Base-by-base conservation (phyloP, 1,284 basidiomycete species). In the Cryptococcus hybrid region DNA sequence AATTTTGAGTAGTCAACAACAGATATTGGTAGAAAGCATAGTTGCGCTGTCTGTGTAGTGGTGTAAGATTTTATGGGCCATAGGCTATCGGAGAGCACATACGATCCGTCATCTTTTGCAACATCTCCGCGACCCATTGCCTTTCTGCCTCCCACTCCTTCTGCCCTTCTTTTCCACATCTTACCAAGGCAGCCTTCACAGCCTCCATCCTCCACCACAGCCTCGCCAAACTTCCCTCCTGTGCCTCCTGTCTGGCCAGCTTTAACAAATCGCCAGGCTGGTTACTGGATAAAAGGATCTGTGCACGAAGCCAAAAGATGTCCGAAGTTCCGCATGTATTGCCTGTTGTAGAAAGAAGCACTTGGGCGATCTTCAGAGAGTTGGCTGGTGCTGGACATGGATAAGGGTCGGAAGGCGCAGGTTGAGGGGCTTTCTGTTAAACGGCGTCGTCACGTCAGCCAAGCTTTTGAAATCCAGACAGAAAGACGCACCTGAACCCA, bases 11-110 rank as follows among this genome's bases (percentile, higher is more conserved):
- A 5, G 50, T 38, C 1, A 59, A 12, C 7, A 74, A 11, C 5
- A 70, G 54, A 54, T 75, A 64, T 18, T 61, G 54, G 59, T 75
- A 73, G 53, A 64, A 73, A 6, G 67, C 67, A 54, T 74, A 76
- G 60, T 76, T 76, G 44, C 66, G 53, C 58, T 64, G 61, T 1
- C 69, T 70, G 43, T 13, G 47, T 18, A 9, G 54, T 9, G n/a
- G 15, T 35, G 9, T 24, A 24, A 24, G 24, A 24, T 24, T 24
- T 24, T 24, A 24, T 24, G 24, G 24, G 24, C 24, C 24, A 24
- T 24, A 24, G 24, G 24, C 24, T 24, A 24, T 24, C 24, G 24
- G 24, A 24, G 24, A 24, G 24, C 24, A 24, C 24, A 24, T 24
- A 24, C 24, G 24, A 24, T 24, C 24, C 24, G 24, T 24, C 24